Percentiles rank a stretch among this genome's conserved stretches.
Evolutionary conservation across 768 basidiomycete species (phyloP).

Genomic region (Macrolepiota dolichaula): DNA sequence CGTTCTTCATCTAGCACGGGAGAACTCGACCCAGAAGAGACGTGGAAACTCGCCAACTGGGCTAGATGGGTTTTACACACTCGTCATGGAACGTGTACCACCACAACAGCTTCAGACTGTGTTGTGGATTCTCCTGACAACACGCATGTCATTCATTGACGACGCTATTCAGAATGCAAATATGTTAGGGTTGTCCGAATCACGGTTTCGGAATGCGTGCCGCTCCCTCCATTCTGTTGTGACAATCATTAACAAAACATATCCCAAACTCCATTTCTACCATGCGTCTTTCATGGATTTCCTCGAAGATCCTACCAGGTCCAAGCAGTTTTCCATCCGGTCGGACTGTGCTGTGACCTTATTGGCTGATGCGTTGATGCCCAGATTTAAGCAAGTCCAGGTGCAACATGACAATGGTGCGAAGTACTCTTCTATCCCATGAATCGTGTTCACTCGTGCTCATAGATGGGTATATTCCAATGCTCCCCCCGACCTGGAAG

Average conservation of each 20-base stretch:
- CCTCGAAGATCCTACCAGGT: background rate
- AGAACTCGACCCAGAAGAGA: background rate
- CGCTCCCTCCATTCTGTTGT: background rate
- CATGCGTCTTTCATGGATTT: constrained; percentile 4
- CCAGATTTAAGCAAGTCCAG: background rate
- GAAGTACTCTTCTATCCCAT: background rate
- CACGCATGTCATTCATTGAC: background rate
- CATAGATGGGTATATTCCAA: background rate
- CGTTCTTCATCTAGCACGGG: background rate
- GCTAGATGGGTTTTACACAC: background rate
- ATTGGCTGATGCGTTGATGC: background rate
- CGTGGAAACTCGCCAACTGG: background rate
- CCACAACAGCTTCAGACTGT: background rate
- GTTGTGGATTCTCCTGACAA: background rate
- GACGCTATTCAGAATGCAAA: background rate
- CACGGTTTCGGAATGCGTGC: background rate
- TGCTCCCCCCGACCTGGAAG: background rate
- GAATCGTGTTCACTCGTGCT: background rate
- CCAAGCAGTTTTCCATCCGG: background rate
- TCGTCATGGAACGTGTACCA: background rate
- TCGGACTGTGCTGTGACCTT: background rate
- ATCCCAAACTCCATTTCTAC: background rate
- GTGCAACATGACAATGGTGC: background rate
- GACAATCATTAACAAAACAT: background rate
- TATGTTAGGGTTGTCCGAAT: background rate